phyloP scores from a whole-genome alignment of 2,329 filamentous ascomycete species.

The Akanthomyces lecanii region DNA sequence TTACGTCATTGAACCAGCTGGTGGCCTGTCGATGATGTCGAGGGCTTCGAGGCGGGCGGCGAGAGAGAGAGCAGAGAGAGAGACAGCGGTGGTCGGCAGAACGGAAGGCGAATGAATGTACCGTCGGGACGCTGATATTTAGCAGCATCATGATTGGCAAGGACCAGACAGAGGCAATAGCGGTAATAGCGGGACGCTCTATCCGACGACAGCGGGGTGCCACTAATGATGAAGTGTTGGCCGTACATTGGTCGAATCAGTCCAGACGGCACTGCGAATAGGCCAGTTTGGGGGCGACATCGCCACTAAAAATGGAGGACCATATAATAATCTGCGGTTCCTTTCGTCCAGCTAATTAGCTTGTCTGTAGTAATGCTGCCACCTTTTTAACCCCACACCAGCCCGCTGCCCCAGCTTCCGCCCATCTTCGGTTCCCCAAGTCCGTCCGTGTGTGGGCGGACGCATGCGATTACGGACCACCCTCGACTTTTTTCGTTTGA shows the following conservation, averaged over 20 bases:
- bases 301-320: neutral
- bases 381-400: slow-evolving; percentile 8
- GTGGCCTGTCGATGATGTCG: neutral
- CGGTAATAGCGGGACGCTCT: slow-evolving; percentile 14
- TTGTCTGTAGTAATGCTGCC: slow-evolving; percentile 9
- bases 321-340: neutral
- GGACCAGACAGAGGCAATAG: neutral
- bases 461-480: slow-evolving; percentile 1
- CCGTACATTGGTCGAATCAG: neutral
- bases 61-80: too few relatives aligned
- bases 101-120: neutral
- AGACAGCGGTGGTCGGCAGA: neutral
- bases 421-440: slow-evolving; percentile 7
- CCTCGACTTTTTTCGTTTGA: neutral
- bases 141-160: slow-evolving; percentile 5
- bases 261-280: neutral
- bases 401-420: slow-evolving; percentile 1
- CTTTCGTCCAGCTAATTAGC: slow-evolving; percentile 1
- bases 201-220: slow-evolving; percentile 2
- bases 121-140: slow-evolving; percentile 3
- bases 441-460: neutral
- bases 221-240: neutral
- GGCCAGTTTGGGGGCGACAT: neutral
- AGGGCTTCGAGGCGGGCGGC: neutral
- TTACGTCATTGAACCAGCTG: neutral